Base-by-base conservation (phyloP, 768 basidiomycete species). In the Pisolithus albus region DNA sequence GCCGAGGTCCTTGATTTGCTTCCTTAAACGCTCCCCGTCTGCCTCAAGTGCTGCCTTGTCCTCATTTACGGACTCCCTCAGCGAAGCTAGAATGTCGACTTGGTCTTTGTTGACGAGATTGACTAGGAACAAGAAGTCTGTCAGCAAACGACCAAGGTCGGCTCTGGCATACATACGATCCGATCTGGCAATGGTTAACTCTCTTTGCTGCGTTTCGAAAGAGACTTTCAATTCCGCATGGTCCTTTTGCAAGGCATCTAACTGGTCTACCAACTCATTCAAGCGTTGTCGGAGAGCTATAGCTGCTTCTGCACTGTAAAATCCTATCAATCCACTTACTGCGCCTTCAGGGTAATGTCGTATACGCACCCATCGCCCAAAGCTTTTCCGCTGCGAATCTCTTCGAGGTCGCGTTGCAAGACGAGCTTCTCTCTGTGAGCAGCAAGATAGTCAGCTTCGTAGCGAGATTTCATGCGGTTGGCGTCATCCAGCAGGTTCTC, bases 51-150 rank as follows among this genome's bases (percentile, higher is more conserved):
- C 79, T 11, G 76, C 75, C 66, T 92, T 92, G 67, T 97, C 94
- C 63, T 88, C 85, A 62, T 85, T 86, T 40, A 95, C 88, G 1
- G 88, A 92, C 52, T 92, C 90, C 39, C 94, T 84, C 24, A 96
- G 72, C 6, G 83, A 83, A 2, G 84, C 78, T 30, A 98, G 82
- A 52, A 94, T 92, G 48, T 94, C 93, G 19, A 93, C 73, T 64
- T 97, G 92, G 63, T 96, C 92, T 65, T 90, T 92, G 73, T 92
- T 88, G 42, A 97, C 86, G 41, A 98, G 77, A 42, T 81, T 88
- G 61, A 97, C 93, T 95, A 60, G 11, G 32, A 36, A 43, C 5
- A 44, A 16, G 58, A 37, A 24, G 18, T 26, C 42, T 26, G 43
- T 55, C 9, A 52, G 59, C 45, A 7, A 56, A 52, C 36, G 34